Conservation (phyloP, 2,329 filamentous ascomycete genomes). For the Magnaporthales sp. region DNA sequence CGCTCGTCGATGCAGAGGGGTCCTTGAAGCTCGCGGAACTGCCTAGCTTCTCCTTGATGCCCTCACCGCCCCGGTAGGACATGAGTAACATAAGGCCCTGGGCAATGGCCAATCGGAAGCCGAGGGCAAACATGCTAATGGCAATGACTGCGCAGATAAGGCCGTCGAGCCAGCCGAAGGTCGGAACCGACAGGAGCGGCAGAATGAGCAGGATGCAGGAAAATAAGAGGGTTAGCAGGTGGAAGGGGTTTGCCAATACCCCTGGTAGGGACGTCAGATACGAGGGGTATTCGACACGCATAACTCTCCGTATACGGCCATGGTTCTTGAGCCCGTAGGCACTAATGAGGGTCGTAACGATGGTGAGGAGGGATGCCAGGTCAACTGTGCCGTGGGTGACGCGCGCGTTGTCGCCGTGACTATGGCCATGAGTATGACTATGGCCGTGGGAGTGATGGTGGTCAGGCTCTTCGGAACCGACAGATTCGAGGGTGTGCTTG, state of each 20-base stretch:
- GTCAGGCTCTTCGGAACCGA: constrained; percentile 35
- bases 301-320: constrained; percentile 81
- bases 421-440: constrained; percentile 78
- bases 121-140: constrained; percentile 79
- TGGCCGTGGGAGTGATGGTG: constrained; percentile 65
- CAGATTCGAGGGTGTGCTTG: constrained; percentile 77
- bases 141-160: constrained; percentile 75
- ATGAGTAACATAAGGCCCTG: constrained; percentile 93
- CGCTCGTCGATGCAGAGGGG: constrained; percentile 3
- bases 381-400: constrained; percentile 73
- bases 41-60: neutral
- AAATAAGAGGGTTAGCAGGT: constrained; percentile 87
- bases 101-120: constrained; percentile 72
- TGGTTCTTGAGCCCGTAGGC: constrained; percentile 86
- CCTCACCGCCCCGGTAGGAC: constrained; percentile 52
- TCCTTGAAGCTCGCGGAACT: neutral
- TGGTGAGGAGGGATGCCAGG: constrained; percentile 70
- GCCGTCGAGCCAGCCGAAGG: constrained; percentile 77
- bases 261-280: constrained; percentile 67
- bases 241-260: constrained; percentile 88
- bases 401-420: constrained; percentile 19
- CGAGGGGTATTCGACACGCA: constrained; percentile 56
- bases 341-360: constrained; percentile 74
- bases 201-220: constrained; percentile 66
- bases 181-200: constrained; percentile 69